Base-by-base conservation (phyloP, 257 asterid species). In the Euphrasia confusa region DNA sequence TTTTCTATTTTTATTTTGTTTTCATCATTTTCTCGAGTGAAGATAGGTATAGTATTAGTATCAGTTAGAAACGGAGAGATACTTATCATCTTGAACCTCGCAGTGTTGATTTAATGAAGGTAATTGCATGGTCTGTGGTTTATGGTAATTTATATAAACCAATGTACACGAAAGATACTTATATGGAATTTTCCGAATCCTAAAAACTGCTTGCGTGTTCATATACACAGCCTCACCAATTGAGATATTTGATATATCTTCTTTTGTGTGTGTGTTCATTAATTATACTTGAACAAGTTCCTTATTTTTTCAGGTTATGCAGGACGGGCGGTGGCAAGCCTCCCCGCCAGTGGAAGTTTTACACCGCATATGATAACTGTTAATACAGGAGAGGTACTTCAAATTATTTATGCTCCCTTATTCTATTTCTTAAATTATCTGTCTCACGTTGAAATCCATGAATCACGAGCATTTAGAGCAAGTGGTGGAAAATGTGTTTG, bases 341-440 rank as follows among this genome's bases (percentile, higher is more conserved):
- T 37, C 42, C 78, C 92, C 9, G 77, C 21, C 28, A 84, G 94
- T 61, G 95, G 84, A 74, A 80, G 80, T 73, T 83, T 91, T 71
- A 78, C 81, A 4, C 92, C 94, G 3, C 96, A 91, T 30, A 86
- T 84, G 77, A 73, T 91, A 63, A 80, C 90, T 60, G 88, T 88
- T 44, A 83, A 82, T 77, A 42, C 88, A 6, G 96, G 96, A 58
- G 95, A 85, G 95, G 96, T 88, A 81, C 73, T 54, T 69, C 24
- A 54, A 10, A 33, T 27, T 7, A 37, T 37, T 37, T 32, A 11
- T 50, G 44, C 52, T 12, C 27, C 45, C 47, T 0, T 58, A 21
- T 66, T 28, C 14, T 4, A 54, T 8, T 15, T 18, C 13, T 56
- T 5, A 14, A 28, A 56, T 40, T 56, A 56, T 26, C 2, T 30